Base-by-base conservation (phyloP, 805 yeast species). In the Candida adriatica region DNA sequence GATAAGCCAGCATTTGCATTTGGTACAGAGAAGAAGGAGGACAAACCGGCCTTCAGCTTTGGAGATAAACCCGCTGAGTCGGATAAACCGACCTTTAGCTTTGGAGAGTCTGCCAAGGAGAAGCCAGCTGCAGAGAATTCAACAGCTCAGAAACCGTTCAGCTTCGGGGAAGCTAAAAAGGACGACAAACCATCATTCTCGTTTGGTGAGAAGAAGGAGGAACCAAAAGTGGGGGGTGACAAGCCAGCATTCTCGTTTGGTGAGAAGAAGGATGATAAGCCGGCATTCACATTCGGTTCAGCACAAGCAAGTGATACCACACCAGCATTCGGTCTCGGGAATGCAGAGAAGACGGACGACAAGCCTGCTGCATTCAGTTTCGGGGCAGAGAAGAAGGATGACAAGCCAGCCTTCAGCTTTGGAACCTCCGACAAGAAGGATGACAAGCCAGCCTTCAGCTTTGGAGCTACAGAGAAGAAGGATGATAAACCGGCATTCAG, bases 211-310 rank as follows among this genome's bases (percentile, higher is more conserved):
- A n/a, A n/a, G n/a, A n/a, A n/a, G n/a, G n/a, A n/a, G n/a, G n/a
- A n/a, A n/a, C n/a, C n/a, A n/a, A n/a, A n/a, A n/a, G n/a, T n/a
- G n/a, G n/a, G n/a, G n/a, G n/a, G n/a, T n/a, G n/a, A n/a, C n/a
- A 11, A 45, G n/a, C 34, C 42, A 7, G 13, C 24, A 11, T 41
- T 43, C 14, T 26, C 43, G 3, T 45, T 46, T 27, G 50, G 47
- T 13, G 16, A 19, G 13, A 27, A 24, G 28, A 15, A 15, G 10
- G 32, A 23, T 5, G 18, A 13, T 11, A 21, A 28, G 18, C 8
- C 30, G 5, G 23, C 8, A 7, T 36, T 27, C 14, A 23, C 31
- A n/a, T 36, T 36, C 23, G 40, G 40, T 9, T 25, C 39, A 6
- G 16, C 37, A 6, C n/a, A n/a, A n/a, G n/a, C n/a, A n/a, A n/a